Evolutionary conservation across 2,329 filamentous ascomycete genomes (phyloP).

Genomic region (Thielaviopsis cerberus): DNA sequence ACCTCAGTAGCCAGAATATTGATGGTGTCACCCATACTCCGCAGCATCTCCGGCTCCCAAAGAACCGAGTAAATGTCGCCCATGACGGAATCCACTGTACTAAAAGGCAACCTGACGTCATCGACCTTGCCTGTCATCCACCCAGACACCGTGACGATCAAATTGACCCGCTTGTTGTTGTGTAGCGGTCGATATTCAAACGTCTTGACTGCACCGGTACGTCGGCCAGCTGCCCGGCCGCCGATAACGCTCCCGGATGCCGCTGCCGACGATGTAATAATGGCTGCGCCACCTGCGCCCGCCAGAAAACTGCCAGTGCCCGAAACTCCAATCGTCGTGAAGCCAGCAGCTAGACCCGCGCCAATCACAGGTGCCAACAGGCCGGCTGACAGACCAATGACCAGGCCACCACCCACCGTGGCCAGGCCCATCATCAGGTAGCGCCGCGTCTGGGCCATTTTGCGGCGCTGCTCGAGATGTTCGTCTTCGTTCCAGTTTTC

Average conservation of each 20-base stretch:
- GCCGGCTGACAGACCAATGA: slow-evolving; percentile 88
- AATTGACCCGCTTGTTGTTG: slow-evolving; percentile 93
- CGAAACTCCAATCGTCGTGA: slow-evolving; percentile 82
- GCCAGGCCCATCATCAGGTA: slow-evolving; percentile 94
- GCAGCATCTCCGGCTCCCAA: slow-evolving; percentile 97
- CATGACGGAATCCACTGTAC: slow-evolving; percentile 94
- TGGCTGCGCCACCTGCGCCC: slow-evolving; percentile 75
- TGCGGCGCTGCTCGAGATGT: slow-evolving; percentile 72
- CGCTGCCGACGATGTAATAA: slow-evolving; percentile 81
- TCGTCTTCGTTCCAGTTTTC: slow-evolving; percentile 97
- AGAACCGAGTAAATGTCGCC: slow-evolving; percentile 91
- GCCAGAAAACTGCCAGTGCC: slow-evolving; percentile 80
- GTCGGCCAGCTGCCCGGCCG: slow-evolving; percentile 62
- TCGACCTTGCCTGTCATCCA: slow-evolving; percentile 99
- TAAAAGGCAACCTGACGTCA: slow-evolving; percentile 86
- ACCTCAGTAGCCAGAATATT: slow-evolving; percentile 96
- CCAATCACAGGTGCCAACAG: slow-evolving; percentile 85
- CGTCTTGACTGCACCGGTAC: slow-evolving; percentile 82
- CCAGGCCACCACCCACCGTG: slow-evolving; percentile 81
- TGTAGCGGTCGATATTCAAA: slow-evolving; percentile 93
- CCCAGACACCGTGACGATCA: slow-evolving; percentile 85
- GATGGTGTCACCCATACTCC: slow-evolving; percentile 94
- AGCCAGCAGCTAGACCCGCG: slow-evolving; percentile 78
- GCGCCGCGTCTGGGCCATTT: slow-evolving; percentile 61
- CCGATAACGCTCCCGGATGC: slow-evolving; percentile 77